Percentiles rank a stretch among this genome's conserved stretches.
Conservation (phyloP, 2,329 filamentous ascomycete genomes). For the Nigrograna mackinnonii region DNA sequence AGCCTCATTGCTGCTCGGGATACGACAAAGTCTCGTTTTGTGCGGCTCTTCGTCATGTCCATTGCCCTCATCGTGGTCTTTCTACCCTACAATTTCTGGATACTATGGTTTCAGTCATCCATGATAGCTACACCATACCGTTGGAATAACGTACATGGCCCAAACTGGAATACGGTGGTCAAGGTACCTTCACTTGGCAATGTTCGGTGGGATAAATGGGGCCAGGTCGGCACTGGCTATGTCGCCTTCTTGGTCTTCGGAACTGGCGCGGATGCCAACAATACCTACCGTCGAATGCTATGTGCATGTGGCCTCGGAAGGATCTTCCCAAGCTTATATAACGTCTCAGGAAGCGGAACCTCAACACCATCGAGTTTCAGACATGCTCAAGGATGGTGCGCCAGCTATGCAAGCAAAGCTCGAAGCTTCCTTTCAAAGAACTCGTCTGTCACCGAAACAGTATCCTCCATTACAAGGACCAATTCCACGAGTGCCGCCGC, state of each 20-base stretch:
- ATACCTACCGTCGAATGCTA: slow-evolving; percentile 30
- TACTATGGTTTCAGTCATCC: slow-evolving; percentile 41
- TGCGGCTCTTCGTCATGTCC: slow-evolving; percentile 64
- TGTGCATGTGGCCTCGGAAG: slow-evolving; percentile 28
- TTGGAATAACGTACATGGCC: slow-evolving; percentile 58
- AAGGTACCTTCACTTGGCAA: slow-evolving; percentile 50
- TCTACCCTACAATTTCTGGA: slow-evolving; percentile 57
- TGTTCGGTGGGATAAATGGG: slow-evolving; percentile 61
- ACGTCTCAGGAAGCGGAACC: slow-evolving; percentile 14
- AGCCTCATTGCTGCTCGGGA: slow-evolving; percentile 57
- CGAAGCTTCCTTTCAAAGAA: slow-evolving; percentile 26
- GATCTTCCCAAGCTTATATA: slow-evolving; percentile 32
- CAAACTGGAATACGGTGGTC: slow-evolving; percentile 53
- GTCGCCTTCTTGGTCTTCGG: slow-evolving; percentile 68
- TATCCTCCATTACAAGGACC: slow-evolving; percentile 12
- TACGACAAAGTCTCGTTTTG: slow-evolving; percentile 62
- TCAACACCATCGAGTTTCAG: slow-evolving; percentile 18
- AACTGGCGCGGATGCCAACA: slow-evolving; percentile 61
- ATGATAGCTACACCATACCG: slow-evolving; percentile 48
- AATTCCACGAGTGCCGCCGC: slow-evolving; percentile 5
- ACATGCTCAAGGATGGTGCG: slow-evolving; percentile 18
- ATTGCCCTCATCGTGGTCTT: slow-evolving; percentile 53
- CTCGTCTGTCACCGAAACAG: slow-evolving; percentile 17
- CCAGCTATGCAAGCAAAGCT: slow-evolving; percentile 22
- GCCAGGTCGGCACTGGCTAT: slow-evolving; percentile 57